Evolutionary conservation across 2,329 filamentous ascomycete species (phyloP), one percentile per base, ranked within the genome.

Genomic region (Ophiostoma australiae): DNA sequence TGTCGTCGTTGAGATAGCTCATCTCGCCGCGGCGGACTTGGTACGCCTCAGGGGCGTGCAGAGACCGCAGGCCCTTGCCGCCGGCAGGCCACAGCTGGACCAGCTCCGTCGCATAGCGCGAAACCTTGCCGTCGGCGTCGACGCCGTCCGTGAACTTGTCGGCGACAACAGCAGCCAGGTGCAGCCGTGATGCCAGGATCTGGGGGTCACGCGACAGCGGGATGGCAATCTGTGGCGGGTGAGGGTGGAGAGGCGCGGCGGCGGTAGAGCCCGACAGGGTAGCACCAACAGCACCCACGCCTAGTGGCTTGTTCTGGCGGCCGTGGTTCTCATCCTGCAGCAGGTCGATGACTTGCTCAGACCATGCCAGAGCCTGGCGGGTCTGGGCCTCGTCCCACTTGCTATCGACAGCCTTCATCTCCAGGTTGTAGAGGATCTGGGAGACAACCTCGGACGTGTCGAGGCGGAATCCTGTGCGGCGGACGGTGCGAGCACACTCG

Each of bases 271-370:
- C 68, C 13, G 41, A 20, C n/a, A 65, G 4, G 8, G 55, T 8
- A 15, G 65, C 66, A 20, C 39, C 66, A 17, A 48, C 15, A 20
- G n/a, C 73, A 66, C 75, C 1, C 72, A 20, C 66, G n/a, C 10
- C 63, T 20, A 20, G 73, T 66, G 76, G 0, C 72, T 15, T 67
- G 37, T 20, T 15, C 8, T 48, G 69, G 7, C 73, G 73, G 41
- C 75, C 71, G 76, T 86, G 84, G 31, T 76, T 77, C 17, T 80
- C 76, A 35, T 82, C 78, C 74, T 85, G 79, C 63, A 87, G 77
- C 72, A 87, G 76, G 66, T 87, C 84, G 70, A 86, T 73, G 20
- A 88, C 77, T 72, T 82, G 77, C 72, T 84, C 80, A 8, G 80
- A 79, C 81, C 82, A 84, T 72, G 76, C 80, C 69, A 84, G 77